Percentiles rank a stretch among this genome's conserved stretches.
Evolutionary conservation across 2,329 filamentous ascomycete genomes (phyloP).

Genomic region (Microdochium bolleyi): DNA sequence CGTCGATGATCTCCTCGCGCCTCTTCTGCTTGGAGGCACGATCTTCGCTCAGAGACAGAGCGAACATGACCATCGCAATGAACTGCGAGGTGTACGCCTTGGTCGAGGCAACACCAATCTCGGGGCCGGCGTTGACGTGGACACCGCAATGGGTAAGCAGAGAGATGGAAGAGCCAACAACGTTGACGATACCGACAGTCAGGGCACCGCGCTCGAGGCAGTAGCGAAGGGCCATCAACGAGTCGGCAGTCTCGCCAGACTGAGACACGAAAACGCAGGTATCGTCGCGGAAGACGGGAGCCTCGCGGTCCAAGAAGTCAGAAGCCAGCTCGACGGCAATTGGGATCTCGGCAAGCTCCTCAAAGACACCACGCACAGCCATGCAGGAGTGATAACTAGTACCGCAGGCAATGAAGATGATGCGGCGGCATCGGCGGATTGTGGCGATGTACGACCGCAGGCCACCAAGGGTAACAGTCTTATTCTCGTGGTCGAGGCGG

Average conservation of each 20-base stretch:
- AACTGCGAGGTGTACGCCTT: slow-evolving; percentile 99
- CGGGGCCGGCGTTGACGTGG: slow-evolving; percentile 96
- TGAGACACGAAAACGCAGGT: slow-evolving; percentile 99
- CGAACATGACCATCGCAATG: slow-evolving; percentile 99
- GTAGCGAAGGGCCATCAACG: slow-evolving; percentile 92
- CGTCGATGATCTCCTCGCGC: slow-evolving; percentile 93
- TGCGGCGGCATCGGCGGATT: slow-evolving; percentile 90
- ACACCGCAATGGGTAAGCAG: slow-evolving; percentile 99
- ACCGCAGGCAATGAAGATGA: slow-evolving; percentile 98
- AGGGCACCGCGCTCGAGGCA: slow-evolving; percentile 95
- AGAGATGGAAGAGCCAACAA: slow-evolving; percentile 96
- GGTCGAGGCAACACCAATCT: slow-evolving; percentile 97
- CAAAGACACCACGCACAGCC: slow-evolving; percentile 95
- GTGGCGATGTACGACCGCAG: slow-evolving; percentile 94
- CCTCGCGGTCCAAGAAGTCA: slow-evolving; percentile 94
- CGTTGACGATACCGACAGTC: slow-evolving; percentile 97
- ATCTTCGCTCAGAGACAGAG: slow-evolving; percentile 91
- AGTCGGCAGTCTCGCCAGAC: slow-evolving; percentile 97
- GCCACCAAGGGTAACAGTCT: slow-evolving; percentile 90
- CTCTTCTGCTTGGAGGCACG: slow-evolving; percentile 88
- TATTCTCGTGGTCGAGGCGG: slow-evolving; percentile 87
- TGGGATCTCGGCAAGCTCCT: slow-evolving; percentile 95
- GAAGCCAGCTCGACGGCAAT: slow-evolving; percentile 96
- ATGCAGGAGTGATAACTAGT: slow-evolving; percentile 99
- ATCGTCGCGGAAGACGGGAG: slow-evolving; percentile 97